Base-by-base conservation (phyloP, 2,329 filamentous ascomycete genomes). In the Fusarium pseudonygamai region DNA sequence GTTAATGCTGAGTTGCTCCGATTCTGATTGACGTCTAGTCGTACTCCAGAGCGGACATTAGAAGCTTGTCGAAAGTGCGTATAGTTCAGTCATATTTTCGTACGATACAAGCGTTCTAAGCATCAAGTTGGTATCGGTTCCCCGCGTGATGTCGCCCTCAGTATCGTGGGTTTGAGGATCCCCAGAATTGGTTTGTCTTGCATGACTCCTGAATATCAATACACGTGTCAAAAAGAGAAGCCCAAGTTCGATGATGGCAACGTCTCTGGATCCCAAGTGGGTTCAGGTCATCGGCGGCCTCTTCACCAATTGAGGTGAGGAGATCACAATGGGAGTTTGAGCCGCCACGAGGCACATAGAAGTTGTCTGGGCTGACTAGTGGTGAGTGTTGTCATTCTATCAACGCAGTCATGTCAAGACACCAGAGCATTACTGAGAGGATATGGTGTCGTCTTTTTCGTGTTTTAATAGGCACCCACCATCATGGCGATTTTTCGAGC, bases 271-370 rank as follows among this genome's bases (percentile, higher is more conserved):
- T 24, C 6, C 7, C 16, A n/a, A 20, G 2, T 24, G 3, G 3
- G 12, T 15, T 34, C 47, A 10, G 28, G 0, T 3, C 6, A 16
- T 28, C 14, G 11, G 6, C 2, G 7, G 20, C 14, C 10, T 4
- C 14, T 39, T 39, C 24, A 10, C 12, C 8, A 7, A 26, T 28
- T 3, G 20, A 28, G 2, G 24, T 39, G 18, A n/a, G 10, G 2
- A 39, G 1, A 6, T 10, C 15, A 13, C 5, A 4, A 5, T 22
- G 10, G 1, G 24, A 1, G 24, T 7, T 28, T 16, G 6, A n/a
- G 50, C 7, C 7, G 2, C 16, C n/a, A 10, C 7, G 16, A 26
- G 18, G 13, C n/a, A 20, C 9, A 24, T 36, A 10, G 30, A 1
- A 36, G 30, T 3, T 50, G n/a, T 34, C 4, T 5, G 5, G 30